Base-by-base conservation (phyloP, 2,329 filamentous ascomycete species). In the Pseudonectria buxi region DNA sequence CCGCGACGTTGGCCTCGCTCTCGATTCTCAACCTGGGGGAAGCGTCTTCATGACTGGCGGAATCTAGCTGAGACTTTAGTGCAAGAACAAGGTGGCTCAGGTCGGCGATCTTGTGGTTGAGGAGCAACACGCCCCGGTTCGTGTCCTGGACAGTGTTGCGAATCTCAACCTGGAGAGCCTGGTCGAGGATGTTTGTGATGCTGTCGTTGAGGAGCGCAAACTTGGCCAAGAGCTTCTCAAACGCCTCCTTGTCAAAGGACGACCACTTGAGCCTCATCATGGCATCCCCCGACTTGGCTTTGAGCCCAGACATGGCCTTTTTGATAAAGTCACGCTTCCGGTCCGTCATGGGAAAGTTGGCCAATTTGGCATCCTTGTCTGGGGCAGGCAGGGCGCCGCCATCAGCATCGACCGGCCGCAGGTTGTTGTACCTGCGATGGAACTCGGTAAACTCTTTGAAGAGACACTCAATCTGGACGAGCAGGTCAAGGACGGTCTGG, bases 161-260 rank as follows among this genome's bases (percentile, higher is more conserved):
- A 33, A 71, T 68, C 44, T 70, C 68, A 3, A 65, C 59, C 41
- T 71, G 67, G 37, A 70, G 51, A 4, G 62, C 59, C 24, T 66
- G 62, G 34, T 71, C 67, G 7, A 71, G 52, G 5, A 71, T 64
- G 35, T 65, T 60, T 16, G 65, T 69, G 60, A 71, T 70, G 42
- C 57, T 64, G 43, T 71, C 67, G 44, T 71, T 71, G 6, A 71
- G 50, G 5, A 57, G 44, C 1, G 65, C 59, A 40, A 71, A 71
- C 31, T 62, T 57, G 30, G 58, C 56, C 4, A 71, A 54, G 14
- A 71, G 49, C 12, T 48, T 49, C 49, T 71, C 68, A 39, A 71
- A 71, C 2, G 58, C 63, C 10, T 50, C 54, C 45, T 68, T 69
- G 45, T 70, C 67, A 41, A 71, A 67, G 2, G 64, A 59, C 4